phyloP scores from a whole-genome alignment of 164 flowering plant species.

The Vitis labrusca region DNA sequence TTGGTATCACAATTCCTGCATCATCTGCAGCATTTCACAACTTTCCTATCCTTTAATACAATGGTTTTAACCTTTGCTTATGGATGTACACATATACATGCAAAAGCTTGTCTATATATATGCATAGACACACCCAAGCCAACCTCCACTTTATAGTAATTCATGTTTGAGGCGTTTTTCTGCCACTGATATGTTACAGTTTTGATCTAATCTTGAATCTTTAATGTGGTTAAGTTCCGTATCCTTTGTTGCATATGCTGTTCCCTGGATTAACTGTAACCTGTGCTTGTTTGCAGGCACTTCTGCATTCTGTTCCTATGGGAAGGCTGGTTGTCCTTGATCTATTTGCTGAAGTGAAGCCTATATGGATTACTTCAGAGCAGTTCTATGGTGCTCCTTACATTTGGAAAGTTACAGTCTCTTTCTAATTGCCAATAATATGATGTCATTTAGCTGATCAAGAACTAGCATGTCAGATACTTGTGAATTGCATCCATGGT shows the following conservation, averaged over 20 bases:
- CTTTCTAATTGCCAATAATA: not conserved
- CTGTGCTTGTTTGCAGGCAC: conserved; percentile 50
- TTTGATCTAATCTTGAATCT: not conserved
- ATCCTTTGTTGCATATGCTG: not conserved
- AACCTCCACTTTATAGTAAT: not conserved
- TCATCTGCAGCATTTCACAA: no score
- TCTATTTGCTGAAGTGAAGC: conserved; percentile 81
- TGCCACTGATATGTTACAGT: not conserved
- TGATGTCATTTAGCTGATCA: not conserved
- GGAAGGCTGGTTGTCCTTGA: conserved; percentile 79
- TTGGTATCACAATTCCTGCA: no score
- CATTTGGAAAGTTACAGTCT: conserved; percentile 52
- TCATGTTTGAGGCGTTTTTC: not conserved
- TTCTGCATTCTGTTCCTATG: conserved; percentile 72
- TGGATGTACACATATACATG: no score
- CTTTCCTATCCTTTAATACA: no score
- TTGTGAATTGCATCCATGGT: not conserved
- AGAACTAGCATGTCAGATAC: not conserved
- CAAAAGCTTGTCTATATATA: no score
- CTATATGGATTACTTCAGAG: conserved; percentile 65
- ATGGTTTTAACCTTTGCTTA: no score
- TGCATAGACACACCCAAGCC: not conserved
- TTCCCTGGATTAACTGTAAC: conserved; percentile 2
- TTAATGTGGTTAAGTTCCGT: not conserved
- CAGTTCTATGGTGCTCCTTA: conserved; percentile 83